Evolutionary conservation across 768 basidiomycete genomes (phyloP).

Genomic region (Clitopilus passeckerianus): DNA sequence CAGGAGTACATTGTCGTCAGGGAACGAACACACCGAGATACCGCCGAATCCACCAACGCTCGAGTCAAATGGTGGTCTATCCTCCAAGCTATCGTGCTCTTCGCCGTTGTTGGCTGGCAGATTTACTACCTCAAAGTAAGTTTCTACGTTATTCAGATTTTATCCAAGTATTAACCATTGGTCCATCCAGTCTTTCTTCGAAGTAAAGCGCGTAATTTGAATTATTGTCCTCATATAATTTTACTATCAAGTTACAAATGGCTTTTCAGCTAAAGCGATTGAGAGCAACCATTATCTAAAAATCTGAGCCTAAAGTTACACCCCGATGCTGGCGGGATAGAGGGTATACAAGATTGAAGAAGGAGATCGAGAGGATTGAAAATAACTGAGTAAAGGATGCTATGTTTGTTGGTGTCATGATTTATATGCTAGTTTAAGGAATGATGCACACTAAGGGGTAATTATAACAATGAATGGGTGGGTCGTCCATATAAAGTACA

Average conservation of each 20-base stretch:
- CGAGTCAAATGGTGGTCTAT: constrained; percentile 99
- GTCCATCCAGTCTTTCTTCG: constrained; percentile 69
- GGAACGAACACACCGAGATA: constrained; percentile 90
- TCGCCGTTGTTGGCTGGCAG: constrained; percentile 94
- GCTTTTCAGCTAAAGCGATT: background rate
- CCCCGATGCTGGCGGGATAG: background rate
- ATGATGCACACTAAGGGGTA: constrained; percentile 8
- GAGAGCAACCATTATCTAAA: background rate
- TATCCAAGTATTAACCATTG: constrained; percentile 5
- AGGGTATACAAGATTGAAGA: background rate
- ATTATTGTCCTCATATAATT: constrained; percentile 2
- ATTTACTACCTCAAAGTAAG: constrained; percentile 91
- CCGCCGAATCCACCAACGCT: constrained; percentile 88
- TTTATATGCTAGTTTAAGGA: constrained; percentile 5
- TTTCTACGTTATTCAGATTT: constrained; percentile 6
- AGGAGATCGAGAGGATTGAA: background rate
- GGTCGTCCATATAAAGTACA: constrained; percentile 1
- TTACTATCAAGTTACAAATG: background rate
- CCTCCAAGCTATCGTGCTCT: constrained; percentile 79
- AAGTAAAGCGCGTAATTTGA: constrained; percentile 86
- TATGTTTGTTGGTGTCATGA: constrained; percentile 5
- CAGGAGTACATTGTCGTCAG: constrained; percentile 98
- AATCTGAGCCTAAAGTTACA: background rate
- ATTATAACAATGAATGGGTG: background rate
- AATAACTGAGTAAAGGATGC: background rate